These are phyloP conservation scores for Phanerochaete sordida DNA, from an alignment of 768 basidiomycete genomes.

Conservation along the genomic window DNA sequence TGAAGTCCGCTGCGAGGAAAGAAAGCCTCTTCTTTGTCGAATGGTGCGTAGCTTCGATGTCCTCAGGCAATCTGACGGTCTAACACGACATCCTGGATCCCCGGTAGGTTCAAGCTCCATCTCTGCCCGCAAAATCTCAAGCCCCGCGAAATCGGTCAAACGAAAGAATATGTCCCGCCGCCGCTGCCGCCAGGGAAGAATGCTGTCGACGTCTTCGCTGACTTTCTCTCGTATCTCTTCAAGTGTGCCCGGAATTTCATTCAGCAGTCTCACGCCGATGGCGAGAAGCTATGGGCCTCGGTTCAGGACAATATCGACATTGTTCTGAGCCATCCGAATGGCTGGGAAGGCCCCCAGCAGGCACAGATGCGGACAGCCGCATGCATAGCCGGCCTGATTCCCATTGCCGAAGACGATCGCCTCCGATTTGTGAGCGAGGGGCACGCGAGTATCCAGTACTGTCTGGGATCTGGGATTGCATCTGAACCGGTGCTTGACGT, in stretches of 20 bases:
- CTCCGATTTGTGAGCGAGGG: slow-evolving; percentile 59
- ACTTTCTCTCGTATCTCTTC: slow-evolving; percentile 3
- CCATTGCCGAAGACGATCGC: slow-evolving; percentile 35
- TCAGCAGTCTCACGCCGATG: slow-evolving; percentile 32
- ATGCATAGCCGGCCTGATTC: slow-evolving; percentile 48
- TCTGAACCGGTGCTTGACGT: too few species aligned
- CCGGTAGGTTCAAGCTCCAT: slow-evolving; percentile 20
- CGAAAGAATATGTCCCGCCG: not conserved
- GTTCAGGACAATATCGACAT: slow-evolving; percentile 43
- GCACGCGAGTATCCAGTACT: slow-evolving; percentile 59
- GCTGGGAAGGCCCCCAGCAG: slow-evolving; percentile 62
- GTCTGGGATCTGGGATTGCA: too few species aligned
- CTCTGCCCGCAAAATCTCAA: not conserved
- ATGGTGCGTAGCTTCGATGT: too few species aligned
- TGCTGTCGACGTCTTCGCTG: not conserved
- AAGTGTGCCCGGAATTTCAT: slow-evolving; percentile 3
- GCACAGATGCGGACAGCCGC: slow-evolving; percentile 52
- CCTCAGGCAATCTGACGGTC: too few species aligned
- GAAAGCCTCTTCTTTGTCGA: too few species aligned
- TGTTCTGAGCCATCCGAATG: slow-evolving; percentile 60
- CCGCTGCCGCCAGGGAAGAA: not conserved
- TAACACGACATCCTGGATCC: slow-evolving; percentile 40
- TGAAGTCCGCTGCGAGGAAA: too few species aligned
- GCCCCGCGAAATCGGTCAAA: too few species aligned
- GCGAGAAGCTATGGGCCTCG: slow-evolving; percentile 41